Evolutionary conservation across 768 basidiomycete species (phyloP).

Genomic region (Kwoniella botswanensis): DNA sequence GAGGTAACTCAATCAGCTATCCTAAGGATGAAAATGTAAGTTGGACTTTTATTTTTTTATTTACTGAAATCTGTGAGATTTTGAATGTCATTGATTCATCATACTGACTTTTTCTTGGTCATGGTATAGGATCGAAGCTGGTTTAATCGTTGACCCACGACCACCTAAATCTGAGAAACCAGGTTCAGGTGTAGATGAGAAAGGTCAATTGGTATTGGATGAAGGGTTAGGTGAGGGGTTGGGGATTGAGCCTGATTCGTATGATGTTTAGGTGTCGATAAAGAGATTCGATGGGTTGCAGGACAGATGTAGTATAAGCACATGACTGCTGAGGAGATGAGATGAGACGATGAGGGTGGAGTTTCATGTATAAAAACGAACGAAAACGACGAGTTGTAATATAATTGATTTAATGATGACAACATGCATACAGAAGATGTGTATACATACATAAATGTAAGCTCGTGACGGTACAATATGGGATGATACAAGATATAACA

Average conservation of each 20-base stretch:
- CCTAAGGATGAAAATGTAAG: slow-evolving; percentile 82
- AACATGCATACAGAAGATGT: slow-evolving; percentile 10
- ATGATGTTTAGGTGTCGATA: not conserved
- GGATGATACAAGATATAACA: not conserved
- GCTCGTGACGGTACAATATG: not conserved
- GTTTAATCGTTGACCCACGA: slow-evolving; percentile 41
- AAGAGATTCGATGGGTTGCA: not conserved
- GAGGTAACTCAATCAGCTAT: slow-evolving; percentile 75
- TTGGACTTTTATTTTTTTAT: slow-evolving; percentile 16
- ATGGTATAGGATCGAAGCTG: slow-evolving; percentile 37
- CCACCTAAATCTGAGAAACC: slow-evolving; percentile 13
- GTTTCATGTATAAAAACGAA: not conserved
- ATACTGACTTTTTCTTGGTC: not conserved
- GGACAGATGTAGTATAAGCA: too few species aligned
- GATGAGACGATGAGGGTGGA: not conserved
- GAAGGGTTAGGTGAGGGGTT: slow-evolving; percentile 16
- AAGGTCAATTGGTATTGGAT: slow-evolving; percentile 12
- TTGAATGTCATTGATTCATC: not conserved
- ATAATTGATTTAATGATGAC: not conserved
- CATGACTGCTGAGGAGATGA: too few species aligned
- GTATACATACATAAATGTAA: not conserved
- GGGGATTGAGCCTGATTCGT: slow-evolving; percentile 3
- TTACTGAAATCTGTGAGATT: not conserved
- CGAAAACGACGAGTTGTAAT: slow-evolving; percentile 7
- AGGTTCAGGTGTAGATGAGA: slow-evolving; percentile 7